Evolutionary conservation across 2,329 filamentous ascomycete genomes (phyloP).

Genomic region (Xylariales sp.): DNA sequence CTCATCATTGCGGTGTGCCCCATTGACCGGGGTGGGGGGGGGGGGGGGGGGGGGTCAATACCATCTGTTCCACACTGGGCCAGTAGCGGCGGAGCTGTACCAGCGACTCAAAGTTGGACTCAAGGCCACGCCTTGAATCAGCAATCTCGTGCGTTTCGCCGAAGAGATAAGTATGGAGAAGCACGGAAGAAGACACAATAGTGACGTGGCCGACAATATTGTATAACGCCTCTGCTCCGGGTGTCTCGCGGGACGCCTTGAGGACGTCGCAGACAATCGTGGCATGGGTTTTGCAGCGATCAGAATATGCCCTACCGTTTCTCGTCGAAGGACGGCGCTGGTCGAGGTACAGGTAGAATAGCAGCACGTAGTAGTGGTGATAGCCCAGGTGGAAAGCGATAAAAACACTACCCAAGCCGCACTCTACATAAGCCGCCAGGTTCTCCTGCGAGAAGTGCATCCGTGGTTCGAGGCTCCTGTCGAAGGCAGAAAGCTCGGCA

Average conservation of each 20-base stretch:
- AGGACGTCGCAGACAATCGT: conserved; percentile 24
- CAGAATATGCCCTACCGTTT: conserved; percentile 24
- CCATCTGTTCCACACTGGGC: conserved; percentile 29
- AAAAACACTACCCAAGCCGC: conserved; percentile 25
- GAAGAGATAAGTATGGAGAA: conserved; percentile 28
- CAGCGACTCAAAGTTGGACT: conserved; percentile 26
- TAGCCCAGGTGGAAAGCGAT: conserved; percentile 29
- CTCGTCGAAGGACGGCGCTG: conserved; percentile 19
- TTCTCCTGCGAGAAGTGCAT: conserved; percentile 19
- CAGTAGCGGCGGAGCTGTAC: conserved; percentile 26
- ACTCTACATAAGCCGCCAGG: conserved; percentile 14
- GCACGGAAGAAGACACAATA: conserved; percentile 28
- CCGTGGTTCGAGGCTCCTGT: conserved; percentile 14
- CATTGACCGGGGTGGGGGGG: not conserved
- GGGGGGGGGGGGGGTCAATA: conserved; percentile 5
- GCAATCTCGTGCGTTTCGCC: conserved; percentile 25
- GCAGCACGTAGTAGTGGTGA: conserved; percentile 27
- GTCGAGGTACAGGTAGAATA: conserved; percentile 30
- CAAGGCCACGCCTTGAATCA: conserved; percentile 17
- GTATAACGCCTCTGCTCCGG: conserved; percentile 22
- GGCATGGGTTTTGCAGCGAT: conserved; percentile 25
- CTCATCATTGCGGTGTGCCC: no score
- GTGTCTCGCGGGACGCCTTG: conserved; percentile 16
- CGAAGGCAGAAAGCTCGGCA: not conserved
- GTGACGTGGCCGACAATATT: conserved; percentile 30